phyloP scores from a whole-genome alignment of 768 basidiomycete species.

The Podaxis carcinomalis region DNA sequence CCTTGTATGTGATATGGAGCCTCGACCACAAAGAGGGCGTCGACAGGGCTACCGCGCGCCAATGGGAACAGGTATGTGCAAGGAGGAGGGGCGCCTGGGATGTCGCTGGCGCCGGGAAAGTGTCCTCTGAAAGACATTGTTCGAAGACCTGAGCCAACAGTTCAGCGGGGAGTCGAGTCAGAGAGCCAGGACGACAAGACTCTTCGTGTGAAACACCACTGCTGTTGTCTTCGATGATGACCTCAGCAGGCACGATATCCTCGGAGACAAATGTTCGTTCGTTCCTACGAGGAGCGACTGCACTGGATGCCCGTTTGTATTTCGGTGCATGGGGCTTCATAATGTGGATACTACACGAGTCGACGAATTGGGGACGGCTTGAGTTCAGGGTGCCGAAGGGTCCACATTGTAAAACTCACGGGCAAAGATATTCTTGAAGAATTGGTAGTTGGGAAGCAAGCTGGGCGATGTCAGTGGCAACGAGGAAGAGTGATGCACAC shows the following conservation, averaged over 20 bases:
- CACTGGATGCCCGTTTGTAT: neutral
- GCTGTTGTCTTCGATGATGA: neutral
- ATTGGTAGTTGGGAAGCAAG: neutral
- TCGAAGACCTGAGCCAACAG: constrained; percentile 26
- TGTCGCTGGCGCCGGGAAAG: constrained; percentile 21
- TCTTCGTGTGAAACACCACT: neutral
- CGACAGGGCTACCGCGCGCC: constrained; percentile 23
- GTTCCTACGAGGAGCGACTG: neutral
- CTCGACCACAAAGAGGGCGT: constrained; percentile 25
- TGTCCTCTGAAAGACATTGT: constrained; percentile 21
- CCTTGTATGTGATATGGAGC: constrained; percentile 28
- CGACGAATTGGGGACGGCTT: neutral
- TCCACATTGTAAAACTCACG: neutral
- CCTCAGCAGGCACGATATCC: neutral
- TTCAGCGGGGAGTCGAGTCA: constrained; percentile 24
- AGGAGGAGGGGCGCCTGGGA: constrained; percentile 25
- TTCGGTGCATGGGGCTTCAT: constrained; percentile 1
- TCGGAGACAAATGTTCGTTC: neutral
- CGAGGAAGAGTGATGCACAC: neutral
- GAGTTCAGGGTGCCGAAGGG: neutral
- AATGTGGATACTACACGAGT: neutral
- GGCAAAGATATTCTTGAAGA: neutral
- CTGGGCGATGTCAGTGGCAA: neutral
- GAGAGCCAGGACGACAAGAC: constrained; percentile 8
- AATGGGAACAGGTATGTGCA: constrained; percentile 23